Evolutionary conservation across 345 rosid genomes (phyloP).

Genomic region (Limnanthes douglasii): DNA sequence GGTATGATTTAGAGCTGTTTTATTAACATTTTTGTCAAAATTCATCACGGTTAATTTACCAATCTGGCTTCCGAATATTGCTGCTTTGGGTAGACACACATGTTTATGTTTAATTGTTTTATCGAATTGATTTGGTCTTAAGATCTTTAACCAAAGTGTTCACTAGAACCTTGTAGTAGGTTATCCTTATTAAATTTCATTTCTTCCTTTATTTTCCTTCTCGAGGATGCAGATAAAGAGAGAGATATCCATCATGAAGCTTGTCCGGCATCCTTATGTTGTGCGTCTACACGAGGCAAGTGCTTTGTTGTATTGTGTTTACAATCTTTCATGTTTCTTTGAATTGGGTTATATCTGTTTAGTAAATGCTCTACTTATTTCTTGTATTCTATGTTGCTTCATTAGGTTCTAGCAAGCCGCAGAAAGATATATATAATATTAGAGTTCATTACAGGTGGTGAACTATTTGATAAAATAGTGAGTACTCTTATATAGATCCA

Average conservation of each 20-base stretch:
- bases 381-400: too few relatives aligned
- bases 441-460: constrained; percentile 96
- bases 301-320: too few relatives aligned
- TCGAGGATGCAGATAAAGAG: constrained; percentile 55
- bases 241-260: constrained; percentile 98
- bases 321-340: not conserved
- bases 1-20: too few relatives aligned
- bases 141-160: too few relatives aligned
- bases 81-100: too few relatives aligned
- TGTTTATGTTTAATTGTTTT: too few relatives aligned
- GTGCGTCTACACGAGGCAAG: constrained; percentile 88
- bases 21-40: too few relatives aligned
- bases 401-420: constrained; percentile 89
- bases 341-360: not conserved
- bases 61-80: too few relatives aligned
- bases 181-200: too few relatives aligned
- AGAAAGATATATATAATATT: constrained; percentile 87
- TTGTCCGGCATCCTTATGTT: constrained; percentile 89
- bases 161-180: too few relatives aligned
- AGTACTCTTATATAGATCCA: constrained; percentile 19
- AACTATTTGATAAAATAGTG: constrained; percentile 92
- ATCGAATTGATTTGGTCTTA: too few relatives aligned
- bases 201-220: not conserved
- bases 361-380: constrained; percentile 4
- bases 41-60: too few relatives aligned